Percentiles rank a stretch among this genome's conserved stretches.
Conservation (phyloP, 1,139 yeast genomes). For the Zygosaccharomyces sapae region DNA sequence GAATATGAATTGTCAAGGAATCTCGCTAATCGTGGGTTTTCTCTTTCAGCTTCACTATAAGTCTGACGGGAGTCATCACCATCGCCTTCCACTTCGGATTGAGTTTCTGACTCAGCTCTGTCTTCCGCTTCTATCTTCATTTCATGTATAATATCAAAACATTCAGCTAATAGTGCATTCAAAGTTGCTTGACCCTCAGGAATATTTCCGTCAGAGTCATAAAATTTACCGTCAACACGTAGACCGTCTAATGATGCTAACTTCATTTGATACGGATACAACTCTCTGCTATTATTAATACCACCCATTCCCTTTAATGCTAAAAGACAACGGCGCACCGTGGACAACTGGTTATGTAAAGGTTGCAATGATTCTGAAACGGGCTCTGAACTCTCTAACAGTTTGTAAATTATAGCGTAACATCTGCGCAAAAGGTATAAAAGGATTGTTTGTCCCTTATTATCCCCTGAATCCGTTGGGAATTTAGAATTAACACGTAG, state of each 20-base stretch:
- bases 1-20: slow-evolving; percentile 20
- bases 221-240: slow-evolving; percentile 84
- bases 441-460: slow-evolving; percentile 61
- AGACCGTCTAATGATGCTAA: slow-evolving; percentile 82
- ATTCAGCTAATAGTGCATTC: slow-evolving; percentile 84
- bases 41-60: slow-evolving; percentile 27
- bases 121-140: slow-evolving; percentile 84
- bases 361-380: slow-evolving; percentile 91
- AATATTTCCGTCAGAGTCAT: slow-evolving; percentile 71
- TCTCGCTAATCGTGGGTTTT: slow-evolving; percentile 18
- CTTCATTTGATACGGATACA: slow-evolving; percentile 93
- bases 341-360: slow-evolving; percentile 83
- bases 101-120: slow-evolving; percentile 40
- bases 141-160: slow-evolving; percentile 90
- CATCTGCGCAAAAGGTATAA: slow-evolving; percentile 82
- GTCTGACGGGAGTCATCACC: slow-evolving; percentile 29
- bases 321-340: slow-evolving; percentile 82
- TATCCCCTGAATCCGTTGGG: slow-evolving; percentile 35
- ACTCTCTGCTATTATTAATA: slow-evolving; percentile 74
- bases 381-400: slow-evolving; percentile 89
- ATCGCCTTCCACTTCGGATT: slow-evolving; percentile 35
- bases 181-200: slow-evolving; percentile 97
- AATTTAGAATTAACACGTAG: slow-evolving; percentile 57
- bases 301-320: slow-evolving; percentile 94
- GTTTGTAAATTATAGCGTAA: slow-evolving; percentile 81